Percentiles rank a stretch among this genome's conserved stretches.
Evolutionary conservation across 345 rosid genomes (phyloP).

Genomic region (Salix brachista): DNA sequence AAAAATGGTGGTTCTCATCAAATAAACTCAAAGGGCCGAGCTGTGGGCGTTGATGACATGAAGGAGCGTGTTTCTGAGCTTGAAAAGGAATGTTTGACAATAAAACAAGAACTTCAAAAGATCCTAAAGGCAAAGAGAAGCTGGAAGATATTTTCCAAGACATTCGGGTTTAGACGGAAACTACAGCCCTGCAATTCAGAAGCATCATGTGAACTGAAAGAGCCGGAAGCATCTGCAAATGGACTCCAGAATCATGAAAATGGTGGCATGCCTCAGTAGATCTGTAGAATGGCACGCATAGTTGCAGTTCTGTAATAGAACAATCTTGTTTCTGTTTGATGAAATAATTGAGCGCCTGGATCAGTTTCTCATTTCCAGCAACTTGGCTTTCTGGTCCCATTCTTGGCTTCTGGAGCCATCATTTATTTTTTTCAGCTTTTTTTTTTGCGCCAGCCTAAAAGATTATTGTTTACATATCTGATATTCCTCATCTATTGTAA

Average conservation of each 20-base stretch:
- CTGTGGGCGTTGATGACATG: conserved; percentile 8
- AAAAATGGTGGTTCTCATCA: conserved; percentile 6
- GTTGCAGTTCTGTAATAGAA: conserved; percentile 5
- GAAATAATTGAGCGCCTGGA: not conserved
- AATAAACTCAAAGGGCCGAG: not conserved
- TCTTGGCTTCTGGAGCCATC: not conserved
- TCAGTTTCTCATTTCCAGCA: not conserved
- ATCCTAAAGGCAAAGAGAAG: conserved; percentile 16
- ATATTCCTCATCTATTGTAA: not conserved
- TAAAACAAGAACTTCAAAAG: conserved; percentile 27
- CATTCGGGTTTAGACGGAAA: conserved; percentile 48
- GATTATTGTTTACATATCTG: not conserved
- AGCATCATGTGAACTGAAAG: conserved; percentile 31
- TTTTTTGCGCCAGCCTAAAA: not conserved
- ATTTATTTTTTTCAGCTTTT: not conserved
- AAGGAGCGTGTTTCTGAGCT: conserved; percentile 23
- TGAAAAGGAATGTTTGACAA: conserved; percentile 19
- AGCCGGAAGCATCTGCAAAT: conserved; percentile 13
- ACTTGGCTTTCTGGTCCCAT: not conserved
- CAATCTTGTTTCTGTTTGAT: not conserved
- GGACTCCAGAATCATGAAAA: conserved; percentile 21
- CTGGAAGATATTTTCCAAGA: conserved; percentile 41
- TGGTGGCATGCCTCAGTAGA: conserved; percentile 19
- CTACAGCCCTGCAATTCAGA: conserved; percentile 49
- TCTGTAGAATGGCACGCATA: not conserved